A percentile compares a stretch with the other conserved stretches of the same genome.
phyloP scores from a whole-genome alignment of 2,329 filamentous ascomycete species.

The Phoma sp. region DNA sequence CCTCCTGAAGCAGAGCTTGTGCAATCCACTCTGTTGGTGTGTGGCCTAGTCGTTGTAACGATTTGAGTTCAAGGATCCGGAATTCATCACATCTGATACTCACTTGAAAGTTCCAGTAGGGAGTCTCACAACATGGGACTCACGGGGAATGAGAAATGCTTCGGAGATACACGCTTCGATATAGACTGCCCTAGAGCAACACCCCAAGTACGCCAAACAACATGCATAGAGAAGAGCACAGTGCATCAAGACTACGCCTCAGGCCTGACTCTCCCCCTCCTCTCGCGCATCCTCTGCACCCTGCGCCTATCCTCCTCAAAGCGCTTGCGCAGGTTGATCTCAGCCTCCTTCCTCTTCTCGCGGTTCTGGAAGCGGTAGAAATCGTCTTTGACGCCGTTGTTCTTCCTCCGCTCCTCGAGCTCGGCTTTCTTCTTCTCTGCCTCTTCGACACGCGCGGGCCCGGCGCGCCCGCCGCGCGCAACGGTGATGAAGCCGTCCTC shows the following conservation, averaged over 20 bases:
- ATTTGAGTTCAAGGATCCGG: no score
- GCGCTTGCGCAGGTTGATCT: slow-evolving; percentile 69
- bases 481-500: slow-evolving; percentile 97
- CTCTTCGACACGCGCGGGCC: slow-evolving; percentile 76
- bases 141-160: no score
- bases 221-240: no score
- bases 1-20: no score
- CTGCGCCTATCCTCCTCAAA: slow-evolving; percentile 80
- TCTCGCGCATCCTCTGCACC: slow-evolving; percentile 72
- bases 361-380: slow-evolving; percentile 87
- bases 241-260: slow-evolving; percentile 23
- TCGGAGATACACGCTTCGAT: no score
- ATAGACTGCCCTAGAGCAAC: no score
- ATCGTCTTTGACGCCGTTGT: slow-evolving; percentile 63
- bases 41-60: no score
- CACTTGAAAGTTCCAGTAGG: no score
- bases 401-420: slow-evolving; percentile 63
- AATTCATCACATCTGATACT: no score
- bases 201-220: no score
- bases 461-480: slow-evolving; percentile 71
- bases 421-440: slow-evolving; percentile 62
- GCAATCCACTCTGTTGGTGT: no score
- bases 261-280: slow-evolving; percentile 52
- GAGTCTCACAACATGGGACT: no score
- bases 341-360: slow-evolving; percentile 78